A percentile compares a stretch with the other conserved stretches of the same genome.
Conservation (phyloP, 257 asterid genomes). For the Nicotiana noctiflora region DNA sequence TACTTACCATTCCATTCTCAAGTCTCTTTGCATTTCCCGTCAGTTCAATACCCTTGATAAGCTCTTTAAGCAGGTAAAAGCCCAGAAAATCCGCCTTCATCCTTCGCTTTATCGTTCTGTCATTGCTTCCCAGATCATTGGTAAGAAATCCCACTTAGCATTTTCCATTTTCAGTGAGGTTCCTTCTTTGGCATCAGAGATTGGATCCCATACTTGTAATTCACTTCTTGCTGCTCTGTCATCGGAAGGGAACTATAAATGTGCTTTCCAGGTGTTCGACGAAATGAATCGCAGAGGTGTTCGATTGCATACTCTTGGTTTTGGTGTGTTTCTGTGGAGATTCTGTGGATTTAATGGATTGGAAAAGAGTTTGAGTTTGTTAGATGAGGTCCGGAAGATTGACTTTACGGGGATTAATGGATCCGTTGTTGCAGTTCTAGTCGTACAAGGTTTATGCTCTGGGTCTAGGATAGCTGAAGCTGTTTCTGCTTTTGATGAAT, state of each 20-base stretch:
- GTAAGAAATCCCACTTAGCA: slow-evolving; percentile 48
- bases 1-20: slow-evolving; percentile 65
- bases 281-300: slow-evolving; percentile 55
- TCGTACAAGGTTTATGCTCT: slow-evolving; percentile 58
- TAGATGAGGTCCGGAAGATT: slow-evolving; percentile 45
- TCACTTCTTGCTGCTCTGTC: slow-evolving; percentile 68
- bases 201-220: slow-evolving; percentile 59
- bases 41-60: slow-evolving; percentile 51
- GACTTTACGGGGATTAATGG: slow-evolving; percentile 52
- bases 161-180: slow-evolving; percentile 46
- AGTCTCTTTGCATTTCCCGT: slow-evolving; percentile 63
- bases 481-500: slow-evolving; percentile 46
- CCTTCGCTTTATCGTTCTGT: slow-evolving; percentile 41
- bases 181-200: slow-evolving; percentile 18
- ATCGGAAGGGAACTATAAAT: slow-evolving; percentile 41
- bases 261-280: slow-evolving; percentile 55
- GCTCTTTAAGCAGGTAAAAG: slow-evolving; percentile 49
- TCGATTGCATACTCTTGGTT: slow-evolving; percentile 55
- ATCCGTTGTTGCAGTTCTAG: slow-evolving; percentile 55
- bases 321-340: slow-evolving; percentile 77
- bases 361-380: slow-evolving; percentile 32
- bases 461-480: slow-evolving; percentile 43
- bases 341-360: slow-evolving; percentile 41
- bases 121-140: slow-evolving; percentile 40
- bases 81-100: slow-evolving; percentile 35